These are phyloP conservation scores for Quercus tomentella DNA, from an alignment of 331 rosid species.

Conservation along the genomic window DNA sequence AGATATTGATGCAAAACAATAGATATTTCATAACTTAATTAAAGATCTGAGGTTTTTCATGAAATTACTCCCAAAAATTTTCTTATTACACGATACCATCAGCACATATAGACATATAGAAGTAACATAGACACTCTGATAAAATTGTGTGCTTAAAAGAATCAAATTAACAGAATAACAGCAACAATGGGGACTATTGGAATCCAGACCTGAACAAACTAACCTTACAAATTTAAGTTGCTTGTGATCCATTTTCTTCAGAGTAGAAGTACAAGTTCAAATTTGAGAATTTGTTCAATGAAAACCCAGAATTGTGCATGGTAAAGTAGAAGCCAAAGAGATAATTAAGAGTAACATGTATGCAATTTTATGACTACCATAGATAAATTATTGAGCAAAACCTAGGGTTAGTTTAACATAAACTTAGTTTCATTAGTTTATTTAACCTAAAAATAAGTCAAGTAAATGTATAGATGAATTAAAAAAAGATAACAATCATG, in stretches of 20 bases:
- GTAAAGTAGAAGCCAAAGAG: neutral
- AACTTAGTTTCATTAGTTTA: no score
- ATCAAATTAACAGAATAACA: neutral
- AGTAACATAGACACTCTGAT: neutral
- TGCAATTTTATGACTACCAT: neutral
- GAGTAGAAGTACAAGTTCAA: constrained; percentile 29
- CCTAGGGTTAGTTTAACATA: no score
- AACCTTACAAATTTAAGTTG: constrained; percentile 54
- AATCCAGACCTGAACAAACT: constrained; percentile 5
- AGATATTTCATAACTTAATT: no score
- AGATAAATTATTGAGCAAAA: no score
- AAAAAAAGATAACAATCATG: no score
- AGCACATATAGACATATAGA: neutral
- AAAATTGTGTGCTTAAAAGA: neutral
- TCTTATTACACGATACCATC: no score
- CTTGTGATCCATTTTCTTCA: constrained; percentile 31
- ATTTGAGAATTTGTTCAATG: neutral
- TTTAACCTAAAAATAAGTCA: no score
- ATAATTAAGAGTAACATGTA: neutral
- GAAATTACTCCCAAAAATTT: no score
- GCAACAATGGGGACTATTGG: neutral
- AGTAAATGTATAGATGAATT: no score
- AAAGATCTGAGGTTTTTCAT: no score
- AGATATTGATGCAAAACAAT: no score
- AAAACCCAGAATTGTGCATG: neutral